Evolutionary conservation across 768 basidiomycete species (phyloP), one percentile per base, ranked within the genome.

Genomic region (Termitomyces sp.): DNA sequence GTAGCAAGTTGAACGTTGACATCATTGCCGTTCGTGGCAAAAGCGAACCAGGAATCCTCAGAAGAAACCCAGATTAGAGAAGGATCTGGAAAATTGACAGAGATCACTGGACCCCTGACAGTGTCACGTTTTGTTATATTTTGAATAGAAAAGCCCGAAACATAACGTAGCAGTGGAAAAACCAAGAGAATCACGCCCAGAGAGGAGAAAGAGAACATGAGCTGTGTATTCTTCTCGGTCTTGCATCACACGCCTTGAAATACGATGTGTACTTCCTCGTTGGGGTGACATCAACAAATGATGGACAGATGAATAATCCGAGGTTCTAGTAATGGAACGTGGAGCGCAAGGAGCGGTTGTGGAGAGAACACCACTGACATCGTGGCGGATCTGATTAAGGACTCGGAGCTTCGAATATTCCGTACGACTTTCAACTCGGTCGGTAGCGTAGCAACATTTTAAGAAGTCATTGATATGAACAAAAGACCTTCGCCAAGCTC

Each of bases 41-140:
- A 59, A 14, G 58, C 58, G 9, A 59, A 59, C 58, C 58, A 59
- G 24, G 55, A 50, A 19, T 51, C 38, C 19, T 59, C 55, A 15
- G 58, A 59, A 7, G 44, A n/a, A 2, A 59, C 58, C 55, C 52
- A 56, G 22, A 59, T 40, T 10, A 59, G 28, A 11, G 58, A 59
- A 5, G 58, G 58, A 24, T 59, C 58, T 2, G 58, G 58, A 45
- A 59, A 59, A 42, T 59, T 56, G 24, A 15, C 51, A 1, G 43
- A 37, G 21, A 59, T 56, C n/a, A 56, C 55, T 28, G 58, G 54
- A 7, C 58, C 55, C 32, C 35, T 48, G 22, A 59, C 41, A 28
- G 55, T 56, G 24, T 59, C 58, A 40, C 58, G 54, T 24, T 46
- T 56, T 19, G 55, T 59, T 30, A 59, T 24, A 43, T 56, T 56